Evolutionary conservation across 495 filamentous ascomycete species (phyloP), one percentile per base, ranked within the genome.

Genomic region (Acidomyces sp.): DNA sequence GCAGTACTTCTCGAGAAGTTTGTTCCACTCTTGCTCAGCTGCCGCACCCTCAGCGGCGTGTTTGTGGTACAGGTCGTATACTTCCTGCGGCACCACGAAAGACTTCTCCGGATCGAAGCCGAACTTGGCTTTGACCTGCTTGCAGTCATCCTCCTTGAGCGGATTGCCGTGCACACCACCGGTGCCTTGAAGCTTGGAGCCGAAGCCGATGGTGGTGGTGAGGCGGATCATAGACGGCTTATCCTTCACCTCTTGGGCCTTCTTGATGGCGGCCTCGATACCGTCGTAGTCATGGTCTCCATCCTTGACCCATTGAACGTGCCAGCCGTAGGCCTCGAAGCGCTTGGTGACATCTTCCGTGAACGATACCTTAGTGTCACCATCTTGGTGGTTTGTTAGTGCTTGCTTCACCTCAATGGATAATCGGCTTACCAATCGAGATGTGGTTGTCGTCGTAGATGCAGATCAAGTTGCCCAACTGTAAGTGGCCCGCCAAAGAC

Each of bases 371-470:
- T 85, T 85, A 62, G 85, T 99, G 69, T 92, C 78, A 63, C 90
- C 90, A 57, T 99, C 90, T 80, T 40, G 9, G 19, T 16, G 27
- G 12, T 25, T n/a, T 16, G 22, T 26, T 28, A 44, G 41, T 39
- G 32, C 12, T 54, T 66, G 70, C 42, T 34, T 55, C 32, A 55
- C 36, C 31, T 33, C 39, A 25, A 22, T 20, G 22, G 29, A 11
- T 18, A 4, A 17, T 3, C 4, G 10, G 34, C 72, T 52, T 65
- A 82, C 79, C 77, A 52, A 84, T 84, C 56, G 85, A 93, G 61
- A 97, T 97, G 58, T 90, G 80, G 72, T 99, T 99, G 70, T 99
- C 90, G 58, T 99, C 90, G 62, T 90, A 99, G 64, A 99, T 72
- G 59, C 73, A 74, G 60, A 99, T 96, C 46, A 99, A 68, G 74